These are phyloP conservation scores for Fusarium xylarioides DNA, from an alignment of 2,329 filamentous ascomycete genomes.

Conservation along the genomic window DNA sequence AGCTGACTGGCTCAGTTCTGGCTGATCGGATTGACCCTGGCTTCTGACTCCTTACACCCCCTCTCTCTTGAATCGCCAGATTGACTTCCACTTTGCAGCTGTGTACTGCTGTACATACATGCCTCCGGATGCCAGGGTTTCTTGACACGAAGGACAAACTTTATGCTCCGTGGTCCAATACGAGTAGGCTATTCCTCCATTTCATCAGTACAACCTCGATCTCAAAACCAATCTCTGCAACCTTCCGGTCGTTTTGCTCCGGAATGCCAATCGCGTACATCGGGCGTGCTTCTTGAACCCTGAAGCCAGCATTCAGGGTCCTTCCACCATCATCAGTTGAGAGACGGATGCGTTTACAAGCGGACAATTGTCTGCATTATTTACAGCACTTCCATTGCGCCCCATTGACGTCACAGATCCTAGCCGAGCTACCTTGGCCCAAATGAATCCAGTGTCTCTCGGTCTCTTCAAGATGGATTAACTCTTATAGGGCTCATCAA, in stretches of 20 bases:
- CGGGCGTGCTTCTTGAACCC: constrained; percentile 7
- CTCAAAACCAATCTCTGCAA: neutral
- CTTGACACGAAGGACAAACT: constrained; percentile 10
- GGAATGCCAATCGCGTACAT: constrained; percentile 14
- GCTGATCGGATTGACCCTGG: neutral
- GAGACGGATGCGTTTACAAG: neutral
- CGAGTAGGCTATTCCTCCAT: neutral
- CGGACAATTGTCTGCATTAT: neutral
- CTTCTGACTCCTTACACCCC: constrained; percentile 15
- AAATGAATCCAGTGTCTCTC: neutral
- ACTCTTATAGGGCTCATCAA: neutral
- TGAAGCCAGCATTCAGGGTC: constrained; percentile 28
- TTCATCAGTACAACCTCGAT: constrained; percentile 13
- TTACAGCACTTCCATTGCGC: neutral
- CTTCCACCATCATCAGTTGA: constrained; percentile 20
- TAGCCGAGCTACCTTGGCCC: neutral
- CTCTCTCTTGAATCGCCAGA: constrained; percentile 13
- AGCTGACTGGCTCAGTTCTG: constrained; percentile 4
- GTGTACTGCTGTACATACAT: neutral
- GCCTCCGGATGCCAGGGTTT: constrained; percentile 13
- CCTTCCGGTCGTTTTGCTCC: constrained; percentile 40
- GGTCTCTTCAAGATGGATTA: neutral
- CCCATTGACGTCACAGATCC: constrained; percentile 24
- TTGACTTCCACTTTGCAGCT: constrained; percentile 32
- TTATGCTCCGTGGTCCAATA: constrained; percentile 12